A percentile compares a stretch with the other conserved stretches of the same genome.
Conservation (phyloP, 2,329 filamentous ascomycete genomes). For the Aureobasidium sp. region DNA sequence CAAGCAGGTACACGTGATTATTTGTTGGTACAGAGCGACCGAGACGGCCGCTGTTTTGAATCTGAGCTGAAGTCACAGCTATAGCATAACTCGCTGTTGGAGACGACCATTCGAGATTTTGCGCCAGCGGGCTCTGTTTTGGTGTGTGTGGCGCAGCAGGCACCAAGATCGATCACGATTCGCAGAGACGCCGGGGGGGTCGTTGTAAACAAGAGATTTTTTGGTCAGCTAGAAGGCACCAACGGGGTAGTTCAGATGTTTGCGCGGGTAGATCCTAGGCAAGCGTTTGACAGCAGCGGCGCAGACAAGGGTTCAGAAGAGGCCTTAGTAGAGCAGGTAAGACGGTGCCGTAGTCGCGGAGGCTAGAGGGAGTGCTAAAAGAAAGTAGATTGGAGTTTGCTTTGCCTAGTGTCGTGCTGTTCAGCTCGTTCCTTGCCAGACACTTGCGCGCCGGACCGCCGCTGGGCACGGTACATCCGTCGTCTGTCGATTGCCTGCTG, state of each 20-base stretch:
- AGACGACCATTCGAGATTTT: not conserved
- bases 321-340: not conserved
- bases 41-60: not conserved
- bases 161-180: not conserved
- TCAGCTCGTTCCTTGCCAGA: constrained; percentile 11
- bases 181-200: not conserved
- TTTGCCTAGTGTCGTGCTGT: constrained; percentile 9
- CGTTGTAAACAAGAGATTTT: constrained; percentile 5
- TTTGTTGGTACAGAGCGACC: not conserved
- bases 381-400: constrained; percentile 13
- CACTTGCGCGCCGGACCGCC: constrained; percentile 12
- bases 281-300: constrained; percentile 2
- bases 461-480: constrained; percentile 6
- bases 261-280: constrained; percentile 1
- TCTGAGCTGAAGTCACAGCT: not conserved
- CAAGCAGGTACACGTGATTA: not conserved
- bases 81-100: not conserved
- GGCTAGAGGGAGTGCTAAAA: constrained; percentile 10
- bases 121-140: not conserved
- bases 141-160: constrained; percentile 12
- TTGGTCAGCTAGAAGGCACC: constrained; percentile 10
- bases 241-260: constrained; percentile 1
- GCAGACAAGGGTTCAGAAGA: constrained; percentile 4
- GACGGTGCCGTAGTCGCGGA: constrained; percentile 11
- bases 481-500: not conserved